These are phyloP conservation scores for Nigrograna mackinnonii DNA, from an alignment of 2,329 filamentous ascomycete species.

Conservation along the genomic window DNA sequence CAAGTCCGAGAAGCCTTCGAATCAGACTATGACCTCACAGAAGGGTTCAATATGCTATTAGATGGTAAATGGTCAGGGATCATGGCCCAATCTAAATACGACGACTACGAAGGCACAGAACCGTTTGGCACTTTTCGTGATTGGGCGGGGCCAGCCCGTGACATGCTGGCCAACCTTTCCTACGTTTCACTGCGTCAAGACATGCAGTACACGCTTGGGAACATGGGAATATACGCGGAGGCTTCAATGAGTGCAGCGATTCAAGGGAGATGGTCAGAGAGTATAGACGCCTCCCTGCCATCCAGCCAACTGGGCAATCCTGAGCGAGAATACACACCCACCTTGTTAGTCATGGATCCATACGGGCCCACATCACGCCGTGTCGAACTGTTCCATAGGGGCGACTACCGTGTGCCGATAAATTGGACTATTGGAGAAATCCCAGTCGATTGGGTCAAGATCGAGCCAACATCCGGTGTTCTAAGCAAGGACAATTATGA, in stretches of 20 bases:
- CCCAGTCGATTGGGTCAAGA: constrained; percentile 16
- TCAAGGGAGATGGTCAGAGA: constrained; percentile 54
- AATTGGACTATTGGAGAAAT: constrained; percentile 17
- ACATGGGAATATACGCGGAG: constrained; percentile 19
- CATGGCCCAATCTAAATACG: constrained; percentile 39
- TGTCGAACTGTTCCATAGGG: constrained; percentile 19
- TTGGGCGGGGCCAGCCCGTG: constrained; percentile 70
- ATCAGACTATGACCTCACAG: constrained; percentile 15
- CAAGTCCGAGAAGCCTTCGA: constrained; percentile 14
- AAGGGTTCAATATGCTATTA: constrained; percentile 13
- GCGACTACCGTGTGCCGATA: constrained; percentile 19
- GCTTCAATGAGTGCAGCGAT: constrained; percentile 16
- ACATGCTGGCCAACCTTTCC: constrained; percentile 61
- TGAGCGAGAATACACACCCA: background rate
- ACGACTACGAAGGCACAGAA: constrained; percentile 34
- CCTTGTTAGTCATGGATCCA: constrained; percentile 12
- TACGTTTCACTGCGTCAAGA: constrained; percentile 53
- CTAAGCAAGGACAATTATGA: constrained; percentile 12
- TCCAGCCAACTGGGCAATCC: background rate
- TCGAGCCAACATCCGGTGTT: constrained; percentile 14
- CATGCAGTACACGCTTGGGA: constrained; percentile 18
- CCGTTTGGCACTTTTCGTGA: constrained; percentile 39
- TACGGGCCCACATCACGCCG: constrained; percentile 16
- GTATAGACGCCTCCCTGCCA: constrained; percentile 57
- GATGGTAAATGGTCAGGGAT: constrained; percentile 65